These are phyloP conservation scores for Zygotorulaspora florentina DNA, from an alignment of 805 yeast species.

Conservation along the genomic window DNA sequence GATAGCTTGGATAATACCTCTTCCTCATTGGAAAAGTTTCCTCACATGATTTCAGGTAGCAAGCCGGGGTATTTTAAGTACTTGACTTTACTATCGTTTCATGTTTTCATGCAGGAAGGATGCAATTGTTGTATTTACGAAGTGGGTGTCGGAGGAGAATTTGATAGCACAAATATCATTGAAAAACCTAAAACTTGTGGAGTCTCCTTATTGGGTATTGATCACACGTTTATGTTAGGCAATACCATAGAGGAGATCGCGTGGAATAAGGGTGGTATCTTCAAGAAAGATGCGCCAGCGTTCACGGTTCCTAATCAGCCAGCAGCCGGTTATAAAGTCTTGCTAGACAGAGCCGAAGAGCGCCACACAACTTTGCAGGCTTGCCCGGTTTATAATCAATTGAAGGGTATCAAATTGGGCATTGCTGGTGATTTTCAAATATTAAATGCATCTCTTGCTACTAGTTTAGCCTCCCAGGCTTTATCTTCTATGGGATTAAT, in stretches of 20 bases:
- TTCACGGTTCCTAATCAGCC: conserved; percentile 59
- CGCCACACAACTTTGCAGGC: conserved; percentile 47
- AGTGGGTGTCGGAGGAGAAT: conserved; percentile 98
- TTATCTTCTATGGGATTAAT: conserved; percentile 46
- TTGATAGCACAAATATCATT: conserved; percentile 91
- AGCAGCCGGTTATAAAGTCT: conserved; percentile 49
- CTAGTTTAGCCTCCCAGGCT: conserved; percentile 61
- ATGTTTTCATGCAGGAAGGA: conserved; percentile 80
- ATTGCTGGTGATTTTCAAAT: conserved; percentile 81
- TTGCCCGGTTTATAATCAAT: conserved; percentile 44
- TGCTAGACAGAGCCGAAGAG: conserved; percentile 67
- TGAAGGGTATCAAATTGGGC: conserved; percentile 49
- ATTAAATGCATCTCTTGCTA: conserved; percentile 84
- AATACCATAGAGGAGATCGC: conserved; percentile 84
- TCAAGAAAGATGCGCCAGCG: conserved; percentile 64
- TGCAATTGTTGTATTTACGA: conserved; percentile 94
- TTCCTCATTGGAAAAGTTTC: conserved; percentile 57
- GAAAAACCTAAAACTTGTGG: conserved; percentile 80
- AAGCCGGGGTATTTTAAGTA: conserved; percentile 94
- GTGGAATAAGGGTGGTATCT: conserved; percentile 95
- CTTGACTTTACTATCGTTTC: conserved; percentile 84
- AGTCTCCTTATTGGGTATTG: conserved; percentile 82
- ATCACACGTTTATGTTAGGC: conserved; percentile 85
- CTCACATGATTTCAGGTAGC: conserved; percentile 65
- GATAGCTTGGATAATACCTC: conserved; percentile 59